Evolutionary conservation across 345 rosid species (phyloP).

Genomic region (Populus nigra): DNA sequence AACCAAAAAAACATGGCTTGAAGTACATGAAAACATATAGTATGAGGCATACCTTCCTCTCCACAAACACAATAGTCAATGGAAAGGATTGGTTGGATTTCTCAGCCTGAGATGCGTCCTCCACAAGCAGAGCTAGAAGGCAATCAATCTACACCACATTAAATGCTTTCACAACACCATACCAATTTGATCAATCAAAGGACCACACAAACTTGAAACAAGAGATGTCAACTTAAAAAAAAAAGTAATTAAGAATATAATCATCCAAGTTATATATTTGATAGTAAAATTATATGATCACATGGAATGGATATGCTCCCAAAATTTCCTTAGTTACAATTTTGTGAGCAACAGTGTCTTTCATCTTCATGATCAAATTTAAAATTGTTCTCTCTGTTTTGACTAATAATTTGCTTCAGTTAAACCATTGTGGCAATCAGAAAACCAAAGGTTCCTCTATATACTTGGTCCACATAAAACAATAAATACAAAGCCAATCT

Average conservation of each 20-base stretch:
- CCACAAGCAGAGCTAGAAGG: conserved; percentile 37
- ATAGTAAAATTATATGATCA: too few relatives aligned
- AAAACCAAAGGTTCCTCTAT: background rate
- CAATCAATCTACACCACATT: conserved; percentile 31
- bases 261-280: background rate
- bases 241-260: background rate
- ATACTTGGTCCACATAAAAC: background rate
- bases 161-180: conserved; percentile 3
- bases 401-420: background rate
- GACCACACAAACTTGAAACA: background rate
- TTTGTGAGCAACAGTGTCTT: background rate
- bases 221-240: background rate
- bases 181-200: background rate
- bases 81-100: conserved; percentile 36
- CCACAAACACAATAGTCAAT: conserved; percentile 43
- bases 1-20: background rate
- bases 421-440: background rate
- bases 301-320: background rate
- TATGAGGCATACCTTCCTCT: conserved; percentile 33
- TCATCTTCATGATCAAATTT: background rate
- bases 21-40: background rate
- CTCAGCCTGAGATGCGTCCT: conserved; percentile 33
- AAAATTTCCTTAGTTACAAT: background rate
- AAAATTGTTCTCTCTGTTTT: background rate
- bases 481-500: background rate